A percentile compares a stretch with the other conserved stretches of the same genome.
Conservation (phyloP, 2,329 filamentous ascomycete species). For the Epichloe hybrida region DNA sequence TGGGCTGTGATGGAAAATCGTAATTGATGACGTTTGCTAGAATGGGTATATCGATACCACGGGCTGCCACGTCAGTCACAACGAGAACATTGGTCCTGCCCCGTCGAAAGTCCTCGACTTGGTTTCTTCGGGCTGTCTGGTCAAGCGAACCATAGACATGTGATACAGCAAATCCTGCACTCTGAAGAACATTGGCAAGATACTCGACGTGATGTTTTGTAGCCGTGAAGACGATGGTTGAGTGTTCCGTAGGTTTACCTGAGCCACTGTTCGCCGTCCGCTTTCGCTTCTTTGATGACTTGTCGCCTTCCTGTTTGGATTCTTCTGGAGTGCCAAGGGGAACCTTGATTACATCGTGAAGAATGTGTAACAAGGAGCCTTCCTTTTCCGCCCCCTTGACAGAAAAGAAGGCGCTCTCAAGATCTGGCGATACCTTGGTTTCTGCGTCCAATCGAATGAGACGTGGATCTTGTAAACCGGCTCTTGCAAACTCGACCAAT, state of each 20-base stretch:
- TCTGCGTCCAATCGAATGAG: slow-evolving; percentile 86
- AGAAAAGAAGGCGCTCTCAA: slow-evolving; percentile 91
- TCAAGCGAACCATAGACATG: slow-evolving; percentile 93
- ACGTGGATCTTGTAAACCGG: slow-evolving; percentile 82
- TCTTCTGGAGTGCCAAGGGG: slow-evolving; percentile 51
- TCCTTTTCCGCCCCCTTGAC: slow-evolving; percentile 92
- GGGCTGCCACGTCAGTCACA: slow-evolving; percentile 89
- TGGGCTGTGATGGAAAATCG: slow-evolving; percentile 92
- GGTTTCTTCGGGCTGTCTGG: slow-evolving; percentile 81
- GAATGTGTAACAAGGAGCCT: slow-evolving; percentile 73
- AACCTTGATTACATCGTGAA: slow-evolving; percentile 88
- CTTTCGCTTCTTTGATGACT: slow-evolving; percentile 58
- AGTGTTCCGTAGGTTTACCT: slow-evolving; percentile 68
- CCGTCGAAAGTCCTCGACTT: slow-evolving; percentile 78
- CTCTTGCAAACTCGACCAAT: slow-evolving; percentile 87
- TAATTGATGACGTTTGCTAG: slow-evolving; percentile 98
- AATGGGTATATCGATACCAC: slow-evolving; percentile 95
- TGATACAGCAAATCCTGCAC: slow-evolving; percentile 77
- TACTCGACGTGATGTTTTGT: slow-evolving; percentile 99
- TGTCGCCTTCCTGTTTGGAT: slow-evolving; percentile 31
- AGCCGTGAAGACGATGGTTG: slow-evolving; percentile 86
- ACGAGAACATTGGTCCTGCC: slow-evolving; percentile 84
- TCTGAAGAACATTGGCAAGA: slow-evolving; percentile 62
- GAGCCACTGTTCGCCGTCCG: slow-evolving; percentile 37
- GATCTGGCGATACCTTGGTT: slow-evolving; percentile 87